phyloP scores from a whole-genome alignment of 2,329 filamentous ascomycete species.

The Aspergillus brasiliensis region DNA sequence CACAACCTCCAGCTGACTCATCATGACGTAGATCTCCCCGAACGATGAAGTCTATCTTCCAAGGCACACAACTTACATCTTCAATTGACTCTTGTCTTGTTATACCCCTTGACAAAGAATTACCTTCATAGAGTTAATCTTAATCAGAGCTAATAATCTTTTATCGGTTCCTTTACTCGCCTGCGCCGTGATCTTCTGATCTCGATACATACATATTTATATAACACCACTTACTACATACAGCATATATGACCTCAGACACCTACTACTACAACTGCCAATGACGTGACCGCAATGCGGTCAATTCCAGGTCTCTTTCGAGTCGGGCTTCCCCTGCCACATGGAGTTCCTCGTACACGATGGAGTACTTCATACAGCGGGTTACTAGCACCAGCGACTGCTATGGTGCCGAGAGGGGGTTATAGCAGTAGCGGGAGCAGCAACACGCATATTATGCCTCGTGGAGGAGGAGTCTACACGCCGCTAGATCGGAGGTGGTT shows the following conservation, averaged over 20 bases:
- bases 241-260: not conserved
- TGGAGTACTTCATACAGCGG: not conserved
- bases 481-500: not conserved
- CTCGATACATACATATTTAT: too few species aligned
- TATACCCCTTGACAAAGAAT: not conserved
- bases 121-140: not conserved
- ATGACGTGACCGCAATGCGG: constrained; percentile 8
- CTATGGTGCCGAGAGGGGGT: not conserved
- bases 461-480: not conserved
- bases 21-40: constrained; percentile 12
- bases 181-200: too few species aligned
- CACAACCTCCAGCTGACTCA: constrained; percentile 9
- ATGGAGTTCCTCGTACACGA: not conserved
- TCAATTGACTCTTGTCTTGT: not conserved
- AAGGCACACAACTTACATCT: not conserved
- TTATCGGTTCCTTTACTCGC: too few species aligned
- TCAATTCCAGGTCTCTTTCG: not conserved
- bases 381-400: not conserved
- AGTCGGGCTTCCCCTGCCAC: not conserved
- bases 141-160: too few species aligned
- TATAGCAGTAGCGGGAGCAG: not conserved
- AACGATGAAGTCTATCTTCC: not conserved
- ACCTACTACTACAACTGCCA: not conserved
- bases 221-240: too few species aligned
- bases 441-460: too few species aligned